Percentiles rank a stretch among this genome's conserved stretches.
phyloP scores from a whole-genome alignment of 1,284 basidiomycete genomes.

The Puccinia hordei region DNA sequence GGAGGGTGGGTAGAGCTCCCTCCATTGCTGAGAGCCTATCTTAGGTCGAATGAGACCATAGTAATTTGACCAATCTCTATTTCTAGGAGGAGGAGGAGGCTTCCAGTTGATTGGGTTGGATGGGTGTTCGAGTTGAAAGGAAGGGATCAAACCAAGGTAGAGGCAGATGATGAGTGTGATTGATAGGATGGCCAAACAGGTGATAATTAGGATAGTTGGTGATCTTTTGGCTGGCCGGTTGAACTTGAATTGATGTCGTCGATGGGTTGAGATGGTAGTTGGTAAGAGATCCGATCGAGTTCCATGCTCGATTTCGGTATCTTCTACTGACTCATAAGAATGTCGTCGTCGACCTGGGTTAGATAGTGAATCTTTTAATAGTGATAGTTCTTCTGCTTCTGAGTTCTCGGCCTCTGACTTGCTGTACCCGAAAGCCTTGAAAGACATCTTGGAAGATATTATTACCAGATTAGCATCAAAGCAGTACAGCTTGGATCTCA shows the following conservation, averaged over 20 bases:
- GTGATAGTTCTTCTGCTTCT: constrained; percentile 7
- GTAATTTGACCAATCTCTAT: constrained; percentile 11
- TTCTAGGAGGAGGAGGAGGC: not conserved
- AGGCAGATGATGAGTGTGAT: constrained; percentile 17
- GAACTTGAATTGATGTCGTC: constrained; percentile 23
- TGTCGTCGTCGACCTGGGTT: not conserved
- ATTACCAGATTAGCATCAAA: too few species aligned
- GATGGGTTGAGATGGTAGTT: constrained; percentile 16
- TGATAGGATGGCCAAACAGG: not conserved
- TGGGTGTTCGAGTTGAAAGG: not conserved
- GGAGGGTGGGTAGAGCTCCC: constrained; percentile 24
- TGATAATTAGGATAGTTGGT: not conserved
- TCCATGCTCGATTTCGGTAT: not conserved
- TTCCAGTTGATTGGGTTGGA: constrained; percentile 12
- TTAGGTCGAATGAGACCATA: constrained; percentile 1
- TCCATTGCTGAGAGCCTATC: constrained; percentile 42
- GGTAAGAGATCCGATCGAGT: not conserved
- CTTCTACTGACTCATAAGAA: constrained; percentile 8
- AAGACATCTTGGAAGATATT: too few species aligned
- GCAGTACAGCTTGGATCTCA: too few species aligned
- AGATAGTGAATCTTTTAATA: not conserved
- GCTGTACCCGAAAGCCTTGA: not conserved
- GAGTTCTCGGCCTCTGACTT: constrained; percentile 18
- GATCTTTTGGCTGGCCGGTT: not conserved
- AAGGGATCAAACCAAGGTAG: not conserved